Percentiles rank a stretch among this genome's conserved stretches.
Conservation (phyloP, 2,329 filamentous ascomycete species). For the Sporothrix inflata region DNA sequence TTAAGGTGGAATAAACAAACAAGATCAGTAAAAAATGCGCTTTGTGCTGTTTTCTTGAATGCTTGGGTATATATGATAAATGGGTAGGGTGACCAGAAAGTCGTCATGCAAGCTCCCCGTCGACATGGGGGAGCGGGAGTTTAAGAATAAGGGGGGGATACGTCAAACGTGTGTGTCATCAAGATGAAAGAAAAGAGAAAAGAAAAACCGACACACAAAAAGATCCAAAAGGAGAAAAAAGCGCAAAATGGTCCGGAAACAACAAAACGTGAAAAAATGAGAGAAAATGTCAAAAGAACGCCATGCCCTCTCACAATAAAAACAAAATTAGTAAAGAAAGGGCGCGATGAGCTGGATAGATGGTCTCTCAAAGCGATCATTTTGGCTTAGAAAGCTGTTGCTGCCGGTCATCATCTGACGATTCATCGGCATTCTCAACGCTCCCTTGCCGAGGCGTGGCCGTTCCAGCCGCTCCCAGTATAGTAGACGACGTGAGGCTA, state of each 20-base stretch:
- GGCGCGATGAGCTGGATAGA: not conserved
- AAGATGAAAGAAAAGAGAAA: not conserved
- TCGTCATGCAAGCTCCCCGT: not conserved
- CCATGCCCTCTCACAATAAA: not conserved
- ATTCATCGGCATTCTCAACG: constrained; percentile 30
- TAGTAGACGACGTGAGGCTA: constrained; percentile 51
- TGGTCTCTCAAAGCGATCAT: not conserved
- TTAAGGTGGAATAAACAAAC: not conserved
- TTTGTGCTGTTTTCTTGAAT: constrained; percentile 16
- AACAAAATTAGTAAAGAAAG: constrained; percentile 1
- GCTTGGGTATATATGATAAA: constrained; percentile 13
- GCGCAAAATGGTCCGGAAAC: not conserved
- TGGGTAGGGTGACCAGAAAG: not conserved
- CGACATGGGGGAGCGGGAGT: not conserved
- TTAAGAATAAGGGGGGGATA: not conserved
- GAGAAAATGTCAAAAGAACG: constrained; percentile 8
- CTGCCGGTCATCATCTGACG: constrained; percentile 31
- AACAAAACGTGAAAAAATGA: not conserved
- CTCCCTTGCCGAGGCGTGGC: constrained; percentile 37
- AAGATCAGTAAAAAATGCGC: constrained; percentile 3
- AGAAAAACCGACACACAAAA: not conserved
- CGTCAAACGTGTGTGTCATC: constrained; percentile 11
- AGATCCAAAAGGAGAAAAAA: not conserved
- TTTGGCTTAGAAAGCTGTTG: constrained; percentile 25
- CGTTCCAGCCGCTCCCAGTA: constrained; percentile 44